Conservation (phyloP, 1,284 basidiomycete species). For the Leccinum griseonigrum region DNA sequence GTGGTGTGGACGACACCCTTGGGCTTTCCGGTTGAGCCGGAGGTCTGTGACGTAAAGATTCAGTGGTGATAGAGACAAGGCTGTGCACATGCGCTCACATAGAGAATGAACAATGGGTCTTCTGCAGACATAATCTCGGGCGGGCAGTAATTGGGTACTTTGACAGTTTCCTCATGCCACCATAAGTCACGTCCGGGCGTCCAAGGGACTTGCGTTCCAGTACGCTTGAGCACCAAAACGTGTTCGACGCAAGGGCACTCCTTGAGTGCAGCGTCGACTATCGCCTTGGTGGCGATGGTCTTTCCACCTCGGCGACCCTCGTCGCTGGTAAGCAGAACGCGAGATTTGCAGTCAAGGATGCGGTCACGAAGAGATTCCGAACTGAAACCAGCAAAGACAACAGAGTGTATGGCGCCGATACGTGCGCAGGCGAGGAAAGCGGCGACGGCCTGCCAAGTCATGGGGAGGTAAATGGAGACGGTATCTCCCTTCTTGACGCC, state of each 20-base stretch:
- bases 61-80: conserved; percentile 1
- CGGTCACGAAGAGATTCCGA: conserved; percentile 96
- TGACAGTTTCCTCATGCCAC: conserved; percentile 92
- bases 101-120: conserved; percentile 97
- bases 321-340: conserved; percentile 93
- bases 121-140: conserved; percentile 86
- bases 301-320: conserved; percentile 95
- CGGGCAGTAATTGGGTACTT: conserved; percentile 89
- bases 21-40: conserved; percentile 94
- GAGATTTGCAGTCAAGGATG: conserved; percentile 85
- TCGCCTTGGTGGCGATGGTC: conserved; percentile 93
- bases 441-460: conserved; percentile 92
- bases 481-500: conserved; percentile 97
- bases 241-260: conserved; percentile 87
- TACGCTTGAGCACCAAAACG: conserved; percentile 87
- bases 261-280: conserved; percentile 91
- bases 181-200: conserved; percentile 87
- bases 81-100: conserved; percentile 55
- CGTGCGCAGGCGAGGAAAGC: conserved; percentile 97
- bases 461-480: conserved; percentile 87
- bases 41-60: conserved; percentile 55
- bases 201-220: conserved; percentile 84
- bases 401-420: conserved; percentile 97
- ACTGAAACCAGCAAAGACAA: conserved; percentile 97
- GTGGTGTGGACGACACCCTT: conserved; percentile 98